Conservation (phyloP, 2,329 filamentous ascomycete species). For the Penicillium sp. region DNA sequence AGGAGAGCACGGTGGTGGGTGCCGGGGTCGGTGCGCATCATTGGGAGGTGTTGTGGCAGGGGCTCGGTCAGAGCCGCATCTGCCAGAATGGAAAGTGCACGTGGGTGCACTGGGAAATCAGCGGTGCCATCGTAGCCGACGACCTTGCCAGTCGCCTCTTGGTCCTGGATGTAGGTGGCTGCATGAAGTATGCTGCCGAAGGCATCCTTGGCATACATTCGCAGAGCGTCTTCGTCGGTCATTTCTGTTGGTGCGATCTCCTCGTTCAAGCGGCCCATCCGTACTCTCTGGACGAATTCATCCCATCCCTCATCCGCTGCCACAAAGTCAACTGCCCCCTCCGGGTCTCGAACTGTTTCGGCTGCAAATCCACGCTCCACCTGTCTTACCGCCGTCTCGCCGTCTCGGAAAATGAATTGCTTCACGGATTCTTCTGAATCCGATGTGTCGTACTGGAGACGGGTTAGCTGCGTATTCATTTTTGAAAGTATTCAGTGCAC, state of each 20-base stretch:
- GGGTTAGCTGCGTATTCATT: neutral
- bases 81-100: slow-evolving; percentile 38
- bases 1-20: slow-evolving; percentile 35
- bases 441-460: slow-evolving; percentile 32
- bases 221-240: slow-evolving; percentile 22
- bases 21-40: slow-evolving; percentile 44
- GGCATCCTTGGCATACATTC: slow-evolving; percentile 26
- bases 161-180: slow-evolving; percentile 23
- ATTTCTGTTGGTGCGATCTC: slow-evolving; percentile 41
- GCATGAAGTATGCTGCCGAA: slow-evolving; percentile 33
- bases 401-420: slow-evolving; percentile 23
- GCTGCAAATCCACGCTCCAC: slow-evolving; percentile 39
- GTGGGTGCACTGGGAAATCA: slow-evolving; percentile 16
- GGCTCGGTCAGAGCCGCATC: slow-evolving; percentile 30
- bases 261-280: slow-evolving; percentile 40
- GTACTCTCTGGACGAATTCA: slow-evolving; percentile 42
- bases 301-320: slow-evolving; percentile 41
- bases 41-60: slow-evolving; percentile 41
- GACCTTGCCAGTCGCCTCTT: slow-evolving; percentile 1
- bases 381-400: slow-evolving; percentile 23
- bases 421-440: slow-evolving; percentile 31
- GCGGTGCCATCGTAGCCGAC: slow-evolving; percentile 9
- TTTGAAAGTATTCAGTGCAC: neutral
- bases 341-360: slow-evolving; percentile 34
- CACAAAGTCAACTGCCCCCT: slow-evolving; percentile 37